Percentiles rank a stretch among this genome's conserved stretches.
phyloP scores from a whole-genome alignment of 257 asterid species.

The Paulownia fortunei region DNA sequence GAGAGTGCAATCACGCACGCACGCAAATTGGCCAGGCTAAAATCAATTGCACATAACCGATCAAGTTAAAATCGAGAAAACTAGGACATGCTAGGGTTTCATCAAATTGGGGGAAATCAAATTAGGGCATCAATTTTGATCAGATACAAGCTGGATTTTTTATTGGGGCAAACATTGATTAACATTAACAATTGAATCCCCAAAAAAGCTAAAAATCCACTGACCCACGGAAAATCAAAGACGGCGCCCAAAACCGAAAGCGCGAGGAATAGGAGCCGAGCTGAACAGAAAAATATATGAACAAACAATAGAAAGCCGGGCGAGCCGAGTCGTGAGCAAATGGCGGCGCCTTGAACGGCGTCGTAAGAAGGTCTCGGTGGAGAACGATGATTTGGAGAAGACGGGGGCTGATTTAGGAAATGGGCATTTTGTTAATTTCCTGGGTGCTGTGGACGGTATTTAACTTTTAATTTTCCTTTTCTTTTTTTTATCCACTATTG shows the following conservation, averaged over 20 bases:
- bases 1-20: conserved; percentile 1
- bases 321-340: conserved; percentile 1
- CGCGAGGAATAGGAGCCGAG: conserved; percentile 9
- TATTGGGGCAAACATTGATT: conserved; percentile 23
- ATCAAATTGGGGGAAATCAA: conserved; percentile 44
- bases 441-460: conserved; percentile 18
- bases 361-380: conserved; percentile 29
- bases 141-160: conserved; percentile 16
- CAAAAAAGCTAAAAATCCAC: conserved; percentile 10
- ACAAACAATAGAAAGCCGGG: background rate
- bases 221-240: conserved; percentile 32
- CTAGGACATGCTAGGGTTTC: conserved; percentile 28
- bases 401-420: conserved; percentile 25
- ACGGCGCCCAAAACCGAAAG: conserved; percentile 15
- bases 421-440: conserved; percentile 36
- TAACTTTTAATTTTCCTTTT: background rate
- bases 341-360: conserved; percentile 39
- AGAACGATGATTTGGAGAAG: conserved; percentile 36
- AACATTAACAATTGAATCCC: conserved; percentile 29
- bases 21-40: background rate
- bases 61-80: conserved; percentile 12
- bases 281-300: background rate
- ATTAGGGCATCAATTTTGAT: conserved; percentile 18
- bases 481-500: no score
- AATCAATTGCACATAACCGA: conserved; percentile 19